These are phyloP conservation scores for Penicillium verhagenii DNA, from an alignment of 495 filamentous ascomycete genomes.

Conservation along the genomic window DNA sequence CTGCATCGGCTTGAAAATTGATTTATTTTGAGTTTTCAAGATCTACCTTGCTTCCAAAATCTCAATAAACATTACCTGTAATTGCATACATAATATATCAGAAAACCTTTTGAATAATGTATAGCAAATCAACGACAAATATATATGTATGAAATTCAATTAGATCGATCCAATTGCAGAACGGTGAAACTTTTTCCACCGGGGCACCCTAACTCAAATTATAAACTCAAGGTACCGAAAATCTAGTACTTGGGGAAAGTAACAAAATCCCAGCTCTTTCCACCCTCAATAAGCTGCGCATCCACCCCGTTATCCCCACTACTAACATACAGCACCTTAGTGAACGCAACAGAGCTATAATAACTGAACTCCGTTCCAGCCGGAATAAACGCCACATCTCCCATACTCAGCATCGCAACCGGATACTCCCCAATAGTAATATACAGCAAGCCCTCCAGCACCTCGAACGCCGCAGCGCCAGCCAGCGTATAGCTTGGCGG, in stretches of 20 bases:
- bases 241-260: slow-evolving; percentile 22
- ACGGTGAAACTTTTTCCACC: too few species aligned
- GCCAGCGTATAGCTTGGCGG: slow-evolving; percentile 17
- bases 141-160: too few species aligned
- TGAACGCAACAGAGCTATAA: slow-evolving; percentile 30
- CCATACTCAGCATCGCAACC: slow-evolving; percentile 21
- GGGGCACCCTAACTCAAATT: too few species aligned
- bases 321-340: slow-evolving; percentile 41
- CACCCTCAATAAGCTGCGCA: slow-evolving; percentile 23
- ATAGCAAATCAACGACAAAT: too few species aligned
- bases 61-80: too few species aligned
- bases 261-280: slow-evolving; percentile 20
- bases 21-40: too few species aligned
- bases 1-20: too few species aligned
- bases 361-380: slow-evolving; percentile 29
- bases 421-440: slow-evolving; percentile 36
- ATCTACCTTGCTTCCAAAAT: too few species aligned
- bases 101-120: too few species aligned
- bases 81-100: too few species aligned
- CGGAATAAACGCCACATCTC: slow-evolving; percentile 44
- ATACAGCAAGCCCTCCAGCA: slow-evolving; percentile 38
- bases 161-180: too few species aligned
- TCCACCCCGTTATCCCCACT: slow-evolving; percentile 35
- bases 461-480: slow-evolving; percentile 37
- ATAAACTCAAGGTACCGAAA: too few species aligned